phyloP scores from a whole-genome alignment of 2,329 filamentous ascomycete genomes.

The Colletotrichum melonis region DNA sequence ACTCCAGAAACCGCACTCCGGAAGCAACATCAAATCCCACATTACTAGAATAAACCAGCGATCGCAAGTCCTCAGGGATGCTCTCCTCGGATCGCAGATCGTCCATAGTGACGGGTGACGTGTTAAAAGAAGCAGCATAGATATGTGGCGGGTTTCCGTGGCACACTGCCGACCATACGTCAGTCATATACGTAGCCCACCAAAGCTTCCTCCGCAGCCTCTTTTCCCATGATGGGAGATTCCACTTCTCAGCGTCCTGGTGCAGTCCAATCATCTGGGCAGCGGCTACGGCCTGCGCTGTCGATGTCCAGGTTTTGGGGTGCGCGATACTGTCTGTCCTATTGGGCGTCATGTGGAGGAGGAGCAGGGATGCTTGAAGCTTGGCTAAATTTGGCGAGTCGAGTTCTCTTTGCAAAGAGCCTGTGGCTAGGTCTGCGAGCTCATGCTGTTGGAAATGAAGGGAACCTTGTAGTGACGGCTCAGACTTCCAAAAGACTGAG shows the following conservation, averaged over 20 bases:
- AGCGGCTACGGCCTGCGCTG: constrained; percentile 55
- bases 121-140: constrained; percentile 52
- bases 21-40: constrained; percentile 46
- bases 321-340: constrained; percentile 59
- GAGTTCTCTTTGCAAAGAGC: constrained; percentile 55
- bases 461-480: constrained; percentile 43
- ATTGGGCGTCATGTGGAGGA: constrained; percentile 57
- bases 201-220: constrained; percentile 55
- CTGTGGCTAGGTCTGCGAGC: constrained; percentile 53
- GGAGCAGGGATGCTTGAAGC: constrained; percentile 58
- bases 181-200: constrained; percentile 56
- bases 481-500: constrained; percentile 54
- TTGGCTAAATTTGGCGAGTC: constrained; percentile 58
- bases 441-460: constrained; percentile 54
- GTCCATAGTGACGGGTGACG: constrained; percentile 50
- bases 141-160: constrained; percentile 61
- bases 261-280: constrained; percentile 60
- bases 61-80: constrained; percentile 46
- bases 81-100: constrained; percentile 57
- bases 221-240: constrained; percentile 55
- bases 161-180: constrained; percentile 58
- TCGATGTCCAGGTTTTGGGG: constrained; percentile 56
- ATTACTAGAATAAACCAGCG: constrained; percentile 49
- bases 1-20: constrained; percentile 51
- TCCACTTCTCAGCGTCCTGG: constrained; percentile 55